A percentile compares a stretch with the other conserved stretches of the same genome.
phyloP scores from a whole-genome alignment of 2,329 filamentous ascomycete genomes.

The Beauveria sp. region DNA sequence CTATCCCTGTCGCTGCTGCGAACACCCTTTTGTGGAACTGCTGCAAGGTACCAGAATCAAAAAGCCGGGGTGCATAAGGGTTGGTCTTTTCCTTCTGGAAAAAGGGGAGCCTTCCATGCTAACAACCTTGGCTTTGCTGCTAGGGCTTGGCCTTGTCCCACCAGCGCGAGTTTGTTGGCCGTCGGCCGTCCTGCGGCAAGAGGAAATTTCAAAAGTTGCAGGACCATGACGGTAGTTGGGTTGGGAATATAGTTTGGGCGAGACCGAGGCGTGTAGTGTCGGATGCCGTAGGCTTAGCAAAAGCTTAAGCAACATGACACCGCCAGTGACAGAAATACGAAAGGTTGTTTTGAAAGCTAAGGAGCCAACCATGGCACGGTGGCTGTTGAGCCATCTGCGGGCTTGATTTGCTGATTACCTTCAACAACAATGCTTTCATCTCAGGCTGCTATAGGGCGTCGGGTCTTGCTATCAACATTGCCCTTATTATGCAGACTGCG shows the following conservation, averaged over 20 bases:
- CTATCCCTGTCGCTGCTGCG: background rate
- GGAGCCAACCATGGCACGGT: background rate
- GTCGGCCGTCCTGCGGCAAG: background rate
- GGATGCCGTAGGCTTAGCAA: background rate
- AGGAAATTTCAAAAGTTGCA: background rate
- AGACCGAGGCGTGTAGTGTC: background rate
- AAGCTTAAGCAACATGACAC: background rate
- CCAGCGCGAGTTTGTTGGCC: background rate
- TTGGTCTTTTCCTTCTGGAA: slow-evolving; percentile 9
- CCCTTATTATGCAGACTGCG: background rate
- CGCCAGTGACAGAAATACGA: background rate
- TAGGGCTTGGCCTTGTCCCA: slow-evolving; percentile 1
- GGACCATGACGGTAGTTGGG: background rate
- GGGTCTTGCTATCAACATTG: background rate
- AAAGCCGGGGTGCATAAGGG: slow-evolving; percentile 10
- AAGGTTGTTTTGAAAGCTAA: slow-evolving; percentile 1
- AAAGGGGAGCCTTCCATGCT: slow-evolving; percentile 9
- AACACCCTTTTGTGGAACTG: slow-evolving; percentile 8
- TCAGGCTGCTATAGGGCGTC: background rate
- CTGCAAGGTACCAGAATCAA: slow-evolving; percentile 9
- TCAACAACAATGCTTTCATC: background rate
- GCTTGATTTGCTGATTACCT: too few species aligned
- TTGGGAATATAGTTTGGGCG: background rate
- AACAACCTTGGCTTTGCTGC: background rate
- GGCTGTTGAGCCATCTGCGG: background rate